A percentile compares a stretch with the other conserved stretches of the same genome.
These are phyloP conservation scores for Kodamaea laetipori DNA, from an alignment of 805 yeast species.

Conservation along the genomic window DNA sequence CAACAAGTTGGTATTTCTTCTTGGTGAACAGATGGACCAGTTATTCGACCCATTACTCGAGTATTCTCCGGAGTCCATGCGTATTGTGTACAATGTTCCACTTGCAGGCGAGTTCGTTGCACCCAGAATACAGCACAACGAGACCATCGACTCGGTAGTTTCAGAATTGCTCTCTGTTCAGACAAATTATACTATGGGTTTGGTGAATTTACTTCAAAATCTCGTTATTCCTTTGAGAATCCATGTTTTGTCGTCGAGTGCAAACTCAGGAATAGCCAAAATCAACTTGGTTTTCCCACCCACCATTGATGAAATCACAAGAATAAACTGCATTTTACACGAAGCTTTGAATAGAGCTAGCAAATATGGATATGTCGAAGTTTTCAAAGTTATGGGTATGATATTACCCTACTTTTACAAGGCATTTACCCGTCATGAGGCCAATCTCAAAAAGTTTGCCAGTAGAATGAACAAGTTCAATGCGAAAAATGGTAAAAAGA, in stretches of 20 bases:
- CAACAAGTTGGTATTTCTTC: conserved; percentile 69
- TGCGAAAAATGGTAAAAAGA: conserved; percentile 28
- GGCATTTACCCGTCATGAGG: conserved; percentile 92
- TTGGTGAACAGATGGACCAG: conserved; percentile 87
- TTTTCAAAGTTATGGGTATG: conserved; percentile 76
- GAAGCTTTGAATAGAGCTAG: conserved; percentile 71
- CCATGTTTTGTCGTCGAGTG: conserved; percentile 57
- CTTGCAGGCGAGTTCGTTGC: neutral
- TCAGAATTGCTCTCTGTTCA: conserved; percentile 72
- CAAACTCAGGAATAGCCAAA: conserved; percentile 58
- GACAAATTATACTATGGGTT: conserved; percentile 66
- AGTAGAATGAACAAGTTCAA: conserved; percentile 49
- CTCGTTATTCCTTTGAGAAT: conserved; percentile 79
- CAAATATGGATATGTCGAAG: conserved; percentile 72
- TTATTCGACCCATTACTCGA: conserved; percentile 87
- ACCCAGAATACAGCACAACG: conserved; percentile 13
- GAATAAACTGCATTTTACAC: conserved; percentile 82
- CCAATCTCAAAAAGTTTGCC: conserved; percentile 74
- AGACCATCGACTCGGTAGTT: conserved; percentile 50
- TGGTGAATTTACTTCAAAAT: conserved; percentile 76
- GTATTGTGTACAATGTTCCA: conserved; percentile 68
- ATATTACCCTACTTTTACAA: conserved; percentile 89
- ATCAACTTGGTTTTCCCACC: conserved; percentile 88
- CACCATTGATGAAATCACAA: conserved; percentile 89
- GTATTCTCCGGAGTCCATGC: conserved; percentile 89